Conservation (phyloP, 768 basidiomycete species). For the Tephrocybe sp. region DNA sequence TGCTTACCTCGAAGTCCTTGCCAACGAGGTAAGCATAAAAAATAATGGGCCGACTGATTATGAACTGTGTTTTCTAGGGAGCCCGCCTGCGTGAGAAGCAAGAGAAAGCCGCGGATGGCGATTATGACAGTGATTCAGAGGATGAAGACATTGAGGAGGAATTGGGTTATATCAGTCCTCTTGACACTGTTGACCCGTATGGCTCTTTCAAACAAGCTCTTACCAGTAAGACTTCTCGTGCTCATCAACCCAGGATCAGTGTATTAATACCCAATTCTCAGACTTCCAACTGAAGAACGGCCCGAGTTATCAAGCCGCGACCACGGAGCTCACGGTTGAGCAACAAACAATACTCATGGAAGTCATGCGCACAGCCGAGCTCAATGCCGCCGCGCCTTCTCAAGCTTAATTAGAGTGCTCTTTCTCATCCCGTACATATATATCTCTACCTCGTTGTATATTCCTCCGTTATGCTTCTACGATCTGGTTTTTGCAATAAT, state of each 20-base stretch:
- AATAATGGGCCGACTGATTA: not conserved
- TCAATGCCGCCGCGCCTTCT: slow-evolving; percentile 11
- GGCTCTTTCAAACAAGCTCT: slow-evolving; percentile 75
- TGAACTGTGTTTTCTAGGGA: slow-evolving; percentile 50
- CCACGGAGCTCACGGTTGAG: slow-evolving; percentile 69
- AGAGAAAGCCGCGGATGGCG: slow-evolving; percentile 54
- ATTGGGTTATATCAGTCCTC: slow-evolving; percentile 80
- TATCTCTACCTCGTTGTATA: slow-evolving; percentile 12
- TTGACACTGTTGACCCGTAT: slow-evolving; percentile 81
- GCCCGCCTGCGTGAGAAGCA: slow-evolving; percentile 69
- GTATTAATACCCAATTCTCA: slow-evolving; percentile 24
- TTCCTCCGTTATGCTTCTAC: slow-evolving; percentile 14
- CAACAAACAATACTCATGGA: slow-evolving; percentile 85
- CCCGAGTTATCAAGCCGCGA: slow-evolving; percentile 67
- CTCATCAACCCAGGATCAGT: not conserved
- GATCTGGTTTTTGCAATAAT: slow-evolving; percentile 11
- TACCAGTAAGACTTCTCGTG: slow-evolving; percentile 50
- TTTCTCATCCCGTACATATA: slow-evolving; percentile 7
- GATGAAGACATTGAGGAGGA: slow-evolving; percentile 74
- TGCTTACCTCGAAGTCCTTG: slow-evolving; percentile 84
- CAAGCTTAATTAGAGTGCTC: slow-evolving; percentile 3
- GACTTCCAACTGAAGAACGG: slow-evolving; percentile 78
- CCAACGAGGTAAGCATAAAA: slow-evolving; percentile 60
- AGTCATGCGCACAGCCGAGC: slow-evolving; percentile 72
- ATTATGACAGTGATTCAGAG: slow-evolving; percentile 47